These are phyloP conservation scores for Dothideomycetes sp. DNA, from an alignment of 2,329 filamentous ascomycete species.

Conservation along the genomic window DNA sequence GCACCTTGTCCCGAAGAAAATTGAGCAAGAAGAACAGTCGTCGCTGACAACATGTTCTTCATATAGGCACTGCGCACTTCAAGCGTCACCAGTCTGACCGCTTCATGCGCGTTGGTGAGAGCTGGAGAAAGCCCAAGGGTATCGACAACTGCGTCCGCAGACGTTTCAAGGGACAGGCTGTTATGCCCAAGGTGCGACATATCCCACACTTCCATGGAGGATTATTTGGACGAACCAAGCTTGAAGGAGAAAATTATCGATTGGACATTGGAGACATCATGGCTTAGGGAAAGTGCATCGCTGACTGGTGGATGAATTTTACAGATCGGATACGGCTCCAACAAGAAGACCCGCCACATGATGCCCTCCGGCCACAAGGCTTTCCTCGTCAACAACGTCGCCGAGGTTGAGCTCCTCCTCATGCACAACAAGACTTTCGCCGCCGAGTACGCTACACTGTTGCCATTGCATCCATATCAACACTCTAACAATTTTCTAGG, in stretches of 20 bases:
- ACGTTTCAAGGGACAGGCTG: slow-evolving; percentile 90
- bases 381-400: slow-evolving; percentile 95
- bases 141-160: slow-evolving; percentile 97
- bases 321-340: slow-evolving; percentile 96
- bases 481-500: slow-evolving; percentile 44
- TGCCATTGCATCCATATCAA: slow-evolving; percentile 13
- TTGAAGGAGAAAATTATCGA: slow-evolving; percentile 18
- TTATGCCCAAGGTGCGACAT: slow-evolving; percentile 88
- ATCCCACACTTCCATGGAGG: slow-evolving; percentile 2
- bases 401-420: slow-evolving; percentile 92
- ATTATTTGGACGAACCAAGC: slow-evolving; percentile 4
- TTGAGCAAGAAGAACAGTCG: slow-evolving; percentile 1
- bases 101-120: slow-evolving; percentile 81
- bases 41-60: slow-evolving; percentile 21
- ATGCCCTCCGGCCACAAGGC: slow-evolving; percentile 99
- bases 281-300: slow-evolving; percentile 1
- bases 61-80: slow-evolving; percentile 83
- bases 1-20: slow-evolving; percentile 1
- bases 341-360: slow-evolving; percentile 99
- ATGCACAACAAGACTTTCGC: slow-evolving; percentile 99
- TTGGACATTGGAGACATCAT: slow-evolving; percentile 1
- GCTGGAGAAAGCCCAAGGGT: slow-evolving; percentile 99
- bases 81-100: slow-evolving; percentile 94
- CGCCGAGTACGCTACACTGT: slow-evolving; percentile 64
- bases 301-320: slow-evolving; percentile 1